Percentiles rank a stretch among this genome's conserved stretches.
Conservation (phyloP, 2,329 filamentous ascomycete species). For the Microcyclosporella mali region DNA sequence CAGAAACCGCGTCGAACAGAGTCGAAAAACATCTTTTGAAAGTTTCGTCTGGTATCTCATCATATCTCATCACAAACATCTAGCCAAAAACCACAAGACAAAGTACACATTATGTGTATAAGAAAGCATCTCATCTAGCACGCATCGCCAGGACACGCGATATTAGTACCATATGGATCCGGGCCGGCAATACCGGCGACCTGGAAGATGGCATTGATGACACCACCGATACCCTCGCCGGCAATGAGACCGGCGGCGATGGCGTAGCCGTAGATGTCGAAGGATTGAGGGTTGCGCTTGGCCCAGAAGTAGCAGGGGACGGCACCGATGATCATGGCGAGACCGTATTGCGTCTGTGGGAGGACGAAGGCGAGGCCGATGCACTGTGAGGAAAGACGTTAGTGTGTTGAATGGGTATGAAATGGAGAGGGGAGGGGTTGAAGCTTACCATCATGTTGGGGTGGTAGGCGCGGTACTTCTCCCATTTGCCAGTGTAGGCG, state of each 20-base stretch:
- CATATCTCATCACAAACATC: too few relatives aligned
- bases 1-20: too few relatives aligned
- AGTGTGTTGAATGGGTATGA: background rate
- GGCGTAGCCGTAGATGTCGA: conserved; percentile 54
- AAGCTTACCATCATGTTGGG: conserved; percentile 52
- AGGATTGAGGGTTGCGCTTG: conserved; percentile 47
- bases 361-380: conserved; percentile 55
- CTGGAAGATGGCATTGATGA: conserved; percentile 53
- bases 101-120: too few relatives aligned
- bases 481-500: conserved; percentile 47
- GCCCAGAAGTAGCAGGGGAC: conserved; percentile 49
- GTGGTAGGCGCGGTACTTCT: conserved; percentile 51
- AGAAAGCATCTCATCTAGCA: conserved; percentile 21
- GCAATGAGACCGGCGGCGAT: conserved; percentile 57
- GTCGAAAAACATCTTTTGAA: too few relatives aligned
- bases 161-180: conserved; percentile 36
- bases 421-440: background rate
- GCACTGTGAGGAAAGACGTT: conserved; percentile 30
- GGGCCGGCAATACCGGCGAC: conserved; percentile 39
- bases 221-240: conserved; percentile 58
- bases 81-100: too few relatives aligned
- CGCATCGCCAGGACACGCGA: conserved; percentile 37
- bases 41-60: too few relatives aligned
- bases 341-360: conserved; percentile 51
- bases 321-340: conserved; percentile 54